Base-by-base conservation (phyloP, 1,284 basidiomycete genomes). In the Flammula alnicola region DNA sequence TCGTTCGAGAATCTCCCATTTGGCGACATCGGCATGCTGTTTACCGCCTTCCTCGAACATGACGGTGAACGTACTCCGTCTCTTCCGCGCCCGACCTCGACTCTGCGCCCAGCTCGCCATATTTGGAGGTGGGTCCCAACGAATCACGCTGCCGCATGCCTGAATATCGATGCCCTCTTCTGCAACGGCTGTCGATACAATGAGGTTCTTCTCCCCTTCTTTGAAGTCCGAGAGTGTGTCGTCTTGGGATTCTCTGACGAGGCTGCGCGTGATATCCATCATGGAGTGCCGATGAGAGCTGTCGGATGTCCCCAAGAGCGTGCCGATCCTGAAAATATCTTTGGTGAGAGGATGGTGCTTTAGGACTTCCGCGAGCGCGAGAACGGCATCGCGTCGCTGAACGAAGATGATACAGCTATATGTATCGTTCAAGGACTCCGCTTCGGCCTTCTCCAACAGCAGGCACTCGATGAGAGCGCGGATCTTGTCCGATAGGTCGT, bases 21-120 rank as follows among this genome's bases (percentile, higher is more conserved):
- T 71, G 11, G 54, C 51, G 6, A 86, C 71, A 27, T 69, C 68
- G 16, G 64, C 63, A 19, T 69, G 63, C 17, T 77, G 71, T 12
- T 67, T 66, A 1, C 69, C 66, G 37, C 71, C 69, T 44, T 73
- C 61, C 48, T 78, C 73, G 54, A 88, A 81, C 81, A 94, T 80
- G 43, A 92, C 69, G 11, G 87, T 77, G 62, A 87, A 92, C 0
- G 83, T 84, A 51, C 90, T 92, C 31, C 76, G 70, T 57, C 80
- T 70, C 37, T 80, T 76, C 20, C 91, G 71, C 3, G 91, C 91
- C 27, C 91, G 73, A 0, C 91, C 91, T 33, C 90, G 72, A 56
- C 88, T 91, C 65, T 94, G 91, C 0, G 80, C 79, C 81, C 86
- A 92, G 48, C 84, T 84, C 19, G 83, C 84, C 79, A 88, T 86